A percentile compares a stretch with the other conserved stretches of the same genome.
These are phyloP conservation scores for Scheffersomyces segobiensis DNA, from an alignment of 1,139 yeast species.

Conservation along the genomic window DNA sequence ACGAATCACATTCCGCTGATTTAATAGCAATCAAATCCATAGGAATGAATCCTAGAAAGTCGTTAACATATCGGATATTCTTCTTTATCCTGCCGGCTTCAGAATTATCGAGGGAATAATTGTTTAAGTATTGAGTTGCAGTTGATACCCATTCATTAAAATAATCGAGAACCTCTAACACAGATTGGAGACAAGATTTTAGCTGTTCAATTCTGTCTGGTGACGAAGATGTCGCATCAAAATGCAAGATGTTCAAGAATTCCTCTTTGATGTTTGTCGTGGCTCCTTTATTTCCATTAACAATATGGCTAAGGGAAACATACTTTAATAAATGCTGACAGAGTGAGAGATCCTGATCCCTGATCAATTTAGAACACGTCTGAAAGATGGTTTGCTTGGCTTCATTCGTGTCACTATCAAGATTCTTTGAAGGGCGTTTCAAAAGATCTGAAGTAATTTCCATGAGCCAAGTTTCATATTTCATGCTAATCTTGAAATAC, in stretches of 20 bases:
- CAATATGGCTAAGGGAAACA: conserved; percentile 65
- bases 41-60: conserved; percentile 57
- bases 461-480: conserved; percentile 64
- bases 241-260: conserved; percentile 54
- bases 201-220: conserved; percentile 58
- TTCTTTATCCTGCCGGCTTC: conserved; percentile 22
- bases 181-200: conserved; percentile 65
- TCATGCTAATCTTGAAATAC: conserved; percentile 34
- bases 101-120: conserved; percentile 16
- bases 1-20: conserved; percentile 82
- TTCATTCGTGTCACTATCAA: conserved; percentile 8
- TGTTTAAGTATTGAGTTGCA: conserved; percentile 32
- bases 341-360: conserved; percentile 69
- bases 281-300: conserved; percentile 48
- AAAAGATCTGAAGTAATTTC: conserved; percentile 67
- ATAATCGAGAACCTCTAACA: conserved; percentile 81
- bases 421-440: conserved; percentile 31
- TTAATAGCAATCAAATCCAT: conserved; percentile 71
- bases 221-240: conserved; percentile 42
- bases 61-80: conserved; percentile 39
- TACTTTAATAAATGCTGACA: conserved; percentile 80
- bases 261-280: conserved; percentile 55
- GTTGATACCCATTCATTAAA: conserved; percentile 71
- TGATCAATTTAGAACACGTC: conserved; percentile 66
- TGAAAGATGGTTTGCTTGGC: conserved; percentile 50